phyloP scores from a whole-genome alignment of 2,329 filamentous ascomycete species.

The Neonectria magnoliae region DNA sequence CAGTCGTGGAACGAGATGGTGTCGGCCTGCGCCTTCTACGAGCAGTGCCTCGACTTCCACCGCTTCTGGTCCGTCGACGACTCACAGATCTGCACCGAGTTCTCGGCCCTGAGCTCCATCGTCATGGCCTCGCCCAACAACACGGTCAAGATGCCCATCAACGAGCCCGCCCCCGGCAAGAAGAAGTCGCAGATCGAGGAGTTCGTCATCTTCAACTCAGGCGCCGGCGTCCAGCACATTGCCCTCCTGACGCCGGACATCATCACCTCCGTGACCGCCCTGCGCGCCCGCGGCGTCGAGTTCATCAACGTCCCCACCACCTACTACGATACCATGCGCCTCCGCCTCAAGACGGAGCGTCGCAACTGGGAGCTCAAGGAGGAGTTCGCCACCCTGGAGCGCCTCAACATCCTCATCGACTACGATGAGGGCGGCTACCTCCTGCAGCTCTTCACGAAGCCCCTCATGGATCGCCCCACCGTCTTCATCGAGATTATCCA shows the following conservation, averaged over 20 bases:
- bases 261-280: constrained; percentile 76
- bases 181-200: constrained; percentile 96
- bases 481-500: constrained; percentile 98
- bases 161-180: constrained; percentile 90
- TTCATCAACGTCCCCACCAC: constrained; percentile 91
- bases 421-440: constrained; percentile 94
- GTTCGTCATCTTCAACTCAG: constrained; percentile 89
- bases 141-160: constrained; percentile 97
- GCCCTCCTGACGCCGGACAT: constrained; percentile 86
- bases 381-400: constrained; percentile 80
- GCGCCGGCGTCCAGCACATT: constrained; percentile 92
- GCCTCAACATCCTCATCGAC: constrained; percentile 89
- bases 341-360: constrained; percentile 73
- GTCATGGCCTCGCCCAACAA: constrained; percentile 91
- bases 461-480: constrained; percentile 91
- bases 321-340: constrained; percentile 83
- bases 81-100: constrained; percentile 91
- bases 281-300: constrained; percentile 88
- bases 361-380: constrained; percentile 75
- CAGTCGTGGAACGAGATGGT: constrained; percentile 94
- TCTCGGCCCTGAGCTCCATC: constrained; percentile 85
- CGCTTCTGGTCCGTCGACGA: constrained; percentile 98
- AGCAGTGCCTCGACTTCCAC: constrained; percentile 89
- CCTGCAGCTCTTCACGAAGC: constrained; percentile 81
- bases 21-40: constrained; percentile 77